Conservation (phyloP, 805 yeast genomes). For the Soucietia sequanensis region DNA sequence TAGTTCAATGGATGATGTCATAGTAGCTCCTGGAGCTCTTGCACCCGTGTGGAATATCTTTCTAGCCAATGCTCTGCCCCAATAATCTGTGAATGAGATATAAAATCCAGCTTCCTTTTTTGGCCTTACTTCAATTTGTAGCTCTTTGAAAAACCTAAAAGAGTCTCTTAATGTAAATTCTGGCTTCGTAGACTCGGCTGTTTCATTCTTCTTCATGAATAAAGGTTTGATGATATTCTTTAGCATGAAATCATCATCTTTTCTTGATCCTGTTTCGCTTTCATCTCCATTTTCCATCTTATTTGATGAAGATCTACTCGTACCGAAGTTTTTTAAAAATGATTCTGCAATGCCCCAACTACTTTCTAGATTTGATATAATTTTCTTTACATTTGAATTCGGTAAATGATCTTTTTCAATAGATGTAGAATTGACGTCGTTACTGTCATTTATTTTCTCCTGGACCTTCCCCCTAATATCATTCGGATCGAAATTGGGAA, state of each 20-base stretch:
- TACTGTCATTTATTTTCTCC: too few species aligned
- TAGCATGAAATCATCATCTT: neutral
- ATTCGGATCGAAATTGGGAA: constrained; percentile 49
- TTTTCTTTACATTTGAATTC: too few species aligned
- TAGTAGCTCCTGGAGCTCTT: constrained; percentile 34
- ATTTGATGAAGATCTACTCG: neutral
- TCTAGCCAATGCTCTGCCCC: constrained; percentile 62
- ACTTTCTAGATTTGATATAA: neutral
- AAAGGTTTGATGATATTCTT: neutral
- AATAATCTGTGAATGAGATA: constrained; percentile 62
- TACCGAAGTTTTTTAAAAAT: neutral
- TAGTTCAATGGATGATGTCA: constrained; percentile 36
- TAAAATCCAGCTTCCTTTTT: constrained; percentile 54
- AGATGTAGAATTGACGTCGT: too few species aligned
- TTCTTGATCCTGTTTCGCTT: too few species aligned
- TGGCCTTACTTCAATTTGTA: constrained; percentile 53
- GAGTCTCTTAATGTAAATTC: constrained; percentile 21
- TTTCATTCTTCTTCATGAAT: neutral
- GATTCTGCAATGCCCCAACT: neutral
- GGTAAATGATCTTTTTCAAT: too few species aligned
- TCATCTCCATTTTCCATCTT: neutral
- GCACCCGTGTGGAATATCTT: constrained; percentile 39
- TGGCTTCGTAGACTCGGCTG: neutral
- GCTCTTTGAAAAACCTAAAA: constrained; percentile 47
- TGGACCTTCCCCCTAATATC: neutral